Base-by-base conservation (phyloP, 2,329 filamentous ascomycete species). In the Pochonia chlamydosporia region DNA sequence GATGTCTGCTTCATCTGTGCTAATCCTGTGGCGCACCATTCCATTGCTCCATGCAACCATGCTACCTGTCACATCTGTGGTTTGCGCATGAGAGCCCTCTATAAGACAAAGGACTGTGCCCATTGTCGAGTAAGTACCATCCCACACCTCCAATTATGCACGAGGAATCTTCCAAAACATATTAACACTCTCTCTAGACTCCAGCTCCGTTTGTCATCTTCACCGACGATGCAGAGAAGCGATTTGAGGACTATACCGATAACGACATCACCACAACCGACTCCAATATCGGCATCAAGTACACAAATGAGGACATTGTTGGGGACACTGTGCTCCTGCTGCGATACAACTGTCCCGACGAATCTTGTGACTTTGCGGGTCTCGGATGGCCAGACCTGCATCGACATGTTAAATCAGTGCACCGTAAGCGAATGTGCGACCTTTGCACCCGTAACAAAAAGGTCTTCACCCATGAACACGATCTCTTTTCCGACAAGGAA, bases 1-100 rank as follows among this genome's bases (percentile, higher is more conserved):
- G 90, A 96, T 52, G 79, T 96, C 51, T 99, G 93, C 79, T 97
- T 97, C 69, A 99, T 99, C 61, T 99, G 93, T 68, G 92, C 93
- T 48, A 96, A 91, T 54, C 81, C 85, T 2, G 85, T 99, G 41
- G 82, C 87, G 42, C 90, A 97, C 71, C 84, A 89, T 58, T 87
- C 91, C 9, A 82, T 99, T 54, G 84, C 91, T 26, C 92, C 93
- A 18, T 99, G 93, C 70, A 97, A 96, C 66, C 93, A 99, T 69
- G 81, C 88, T 48, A 96, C 92, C 42, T 99, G 93, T 64, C 93
- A 99, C 69, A 96, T 97, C 54, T 99, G 93, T 66, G 85, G 90
- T 9, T 71, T 99, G 56, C 81, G 93, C 50, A 81, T 97, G 80
- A 81, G 93, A 57, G 93, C 92, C 1, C 72, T 99, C 39, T 99